Base-by-base conservation (phyloP, 2,329 filamentous ascomycete species). In the Fusarium zealandicum region DNA sequence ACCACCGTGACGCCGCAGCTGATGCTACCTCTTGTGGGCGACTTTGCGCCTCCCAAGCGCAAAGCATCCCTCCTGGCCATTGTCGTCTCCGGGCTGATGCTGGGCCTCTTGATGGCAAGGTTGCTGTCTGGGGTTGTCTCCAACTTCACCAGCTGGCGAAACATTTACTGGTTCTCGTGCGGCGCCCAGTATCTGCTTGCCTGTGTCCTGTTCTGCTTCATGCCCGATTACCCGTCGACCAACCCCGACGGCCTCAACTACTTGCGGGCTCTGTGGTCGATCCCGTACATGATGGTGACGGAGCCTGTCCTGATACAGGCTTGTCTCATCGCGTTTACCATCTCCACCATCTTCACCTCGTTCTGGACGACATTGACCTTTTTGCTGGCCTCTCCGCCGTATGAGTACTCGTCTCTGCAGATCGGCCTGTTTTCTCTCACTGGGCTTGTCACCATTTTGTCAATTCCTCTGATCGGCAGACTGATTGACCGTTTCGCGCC, bases 391-490 rank as follows among this genome's bases (percentile, higher is more conserved):
- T 86, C 82, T 0, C 74, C 81, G 2, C 90, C 90, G 0, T 96
- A 91, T 68, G 72, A 80, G 47, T 93, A 89, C 69, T 75, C 80
- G 1, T 84, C 88, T 0, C 70, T 91, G 0, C 78, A 81, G 4
- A 92, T 95, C 42, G 90, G 90, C 0, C 78, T 95, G 5, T 95
- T 95, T 70, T 89, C 89, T 0, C 76, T 96, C 4, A 90, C 93
- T 44, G 90, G 89, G 1, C 84, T 95, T 11, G 83, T 80, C 0
- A 83, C 85, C 10, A 90, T 95, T 72, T 69, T 84, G 16, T 72
- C 86, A 8, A 87, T 84, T 0, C 91, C 91, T 0, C 56, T 92
- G 12, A 92, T 89, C 70, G 88, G 88, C 0, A 82, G 86, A 14
- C 72, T 83, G 10, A 80, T 95, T 45, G 90, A 93, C 64, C 80